Base-by-base conservation (phyloP, 768 basidiomycete species). In the Leccinum olivaceopallidum region DNA sequence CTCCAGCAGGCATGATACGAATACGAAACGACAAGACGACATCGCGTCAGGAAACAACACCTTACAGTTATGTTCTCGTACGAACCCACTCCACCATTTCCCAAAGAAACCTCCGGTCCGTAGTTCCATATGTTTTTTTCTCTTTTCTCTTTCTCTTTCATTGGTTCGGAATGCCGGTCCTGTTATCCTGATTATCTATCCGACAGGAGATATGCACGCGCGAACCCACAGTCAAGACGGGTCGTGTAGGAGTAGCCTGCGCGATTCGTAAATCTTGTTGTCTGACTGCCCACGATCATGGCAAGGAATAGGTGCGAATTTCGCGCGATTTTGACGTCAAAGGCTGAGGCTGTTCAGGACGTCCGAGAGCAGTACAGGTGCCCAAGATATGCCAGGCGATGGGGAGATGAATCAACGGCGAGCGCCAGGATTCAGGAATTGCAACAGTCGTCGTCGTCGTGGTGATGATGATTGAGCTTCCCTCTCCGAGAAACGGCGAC, bases 101-200 rank as follows among this genome's bases (percentile, higher is more conserved):
- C 51, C 22, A 20, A 7, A 37, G 16, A n/a, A 20, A 26, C 18
- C 5, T 14, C 50, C 62, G 66, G 59, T 47, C 55, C 63, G 39
- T 16, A 34, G 7, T 30, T 48, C 44, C 44, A 22, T 28, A 32
- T 28, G 22, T 20, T 18, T 26, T 56, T 18, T 56, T 53, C 16
- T 26, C 20, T 50, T 10, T 20, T 20, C 12, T 44, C 6, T 50
- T n/a, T n/a, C 49, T 13, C 44, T 13, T 47, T 13, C 44, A 20
- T 22, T 22, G 12, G 44, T 47, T 50, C 49, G 49, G 62, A 56
- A 32, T 28, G 56, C 56, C 62, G 65, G 65, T 51, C 65, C 64
- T 50, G 48, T 10, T 18, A 10, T 26, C 26, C 50, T 30, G 49
- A n/a, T 7, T 30, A 51, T 12, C 14, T 6, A 13, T 22, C 16